Conservation (phyloP, 768 basidiomycete species). For the Austroboletus festivus region DNA sequence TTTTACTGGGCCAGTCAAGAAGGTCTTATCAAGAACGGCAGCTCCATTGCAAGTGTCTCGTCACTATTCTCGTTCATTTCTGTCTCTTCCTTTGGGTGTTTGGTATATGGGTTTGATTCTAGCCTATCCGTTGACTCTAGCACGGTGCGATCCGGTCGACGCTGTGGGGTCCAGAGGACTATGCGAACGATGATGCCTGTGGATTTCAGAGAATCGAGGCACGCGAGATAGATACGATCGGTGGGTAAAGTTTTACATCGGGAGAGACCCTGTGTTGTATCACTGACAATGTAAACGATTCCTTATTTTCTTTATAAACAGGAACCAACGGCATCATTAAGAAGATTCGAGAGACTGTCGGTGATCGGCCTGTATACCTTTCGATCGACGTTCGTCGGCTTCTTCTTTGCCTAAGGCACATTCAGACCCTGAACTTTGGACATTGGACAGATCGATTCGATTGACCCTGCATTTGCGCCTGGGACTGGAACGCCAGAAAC, state of each 20-base stretch:
- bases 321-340: slow-evolving; percentile 75
- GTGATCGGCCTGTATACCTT: slow-evolving; percentile 70
- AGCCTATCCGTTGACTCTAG: slow-evolving; percentile 57
- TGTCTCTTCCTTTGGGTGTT: slow-evolving; percentile 3
- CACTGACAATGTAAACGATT: neutral
- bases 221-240: slow-evolving; percentile 79
- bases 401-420: too few relatives aligned
- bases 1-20: slow-evolving; percentile 88
- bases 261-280: too few relatives aligned
- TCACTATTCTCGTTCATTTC: slow-evolving; percentile 22
- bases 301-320: slow-evolving; percentile 18
- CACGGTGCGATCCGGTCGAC: slow-evolving; percentile 87
- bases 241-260: slow-evolving; percentile 32
- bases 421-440: neutral
- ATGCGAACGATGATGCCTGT: slow-evolving; percentile 69
- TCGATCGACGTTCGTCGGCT: slow-evolving; percentile 61
- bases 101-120: slow-evolving; percentile 59
- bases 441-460: slow-evolving; percentile 62
- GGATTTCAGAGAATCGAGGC: slow-evolving; percentile 85
- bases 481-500: slow-evolving; percentile 85
- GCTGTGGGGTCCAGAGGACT: slow-evolving; percentile 73
- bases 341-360: slow-evolving; percentile 77
- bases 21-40: slow-evolving; percentile 73
- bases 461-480: slow-evolving; percentile 80
- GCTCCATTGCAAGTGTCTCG: slow-evolving; percentile 75